Percentiles rank a stretch among this genome's conserved stretches.
These are phyloP conservation scores for Thozetella sp. DNA, from an alignment of 495 filamentous ascomycete genomes.

Conservation along the genomic window DNA sequence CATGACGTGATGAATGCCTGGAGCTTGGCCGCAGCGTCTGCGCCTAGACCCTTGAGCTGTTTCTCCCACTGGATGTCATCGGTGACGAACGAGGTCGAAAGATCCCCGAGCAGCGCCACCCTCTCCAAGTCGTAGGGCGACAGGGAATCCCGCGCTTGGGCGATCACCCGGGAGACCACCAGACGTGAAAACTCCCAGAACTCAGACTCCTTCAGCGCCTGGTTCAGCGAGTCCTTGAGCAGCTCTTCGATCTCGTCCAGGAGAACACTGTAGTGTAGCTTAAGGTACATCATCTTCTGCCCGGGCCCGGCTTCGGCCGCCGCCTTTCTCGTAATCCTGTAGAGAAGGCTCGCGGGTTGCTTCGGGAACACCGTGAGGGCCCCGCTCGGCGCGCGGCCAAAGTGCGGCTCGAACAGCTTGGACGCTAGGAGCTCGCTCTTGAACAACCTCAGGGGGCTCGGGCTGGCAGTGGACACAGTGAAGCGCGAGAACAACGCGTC, in stretches of 20 bases:
- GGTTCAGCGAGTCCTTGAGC: conserved; percentile 33
- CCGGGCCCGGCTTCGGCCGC: conserved; percentile 30
- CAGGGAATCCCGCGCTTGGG: conserved; percentile 51
- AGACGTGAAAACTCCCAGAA: conserved; percentile 47
- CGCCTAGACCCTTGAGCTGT: conserved; percentile 43
- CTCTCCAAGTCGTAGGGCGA: conserved; percentile 63
- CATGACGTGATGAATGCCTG: conserved; percentile 35
- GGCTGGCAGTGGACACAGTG: conserved; percentile 76
- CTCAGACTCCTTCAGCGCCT: conserved; percentile 37
- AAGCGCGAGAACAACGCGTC: conserved; percentile 83
- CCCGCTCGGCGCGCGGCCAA: conserved; percentile 52
- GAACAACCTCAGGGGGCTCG: conserved; percentile 73
- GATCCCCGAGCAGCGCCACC: conserved; percentile 51
- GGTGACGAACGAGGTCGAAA: conserved; percentile 38
- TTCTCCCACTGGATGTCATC: conserved; percentile 38
- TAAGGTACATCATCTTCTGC: conserved; percentile 63
- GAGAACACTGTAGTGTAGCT: conserved; percentile 76
- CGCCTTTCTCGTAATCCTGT: conserved; percentile 65
- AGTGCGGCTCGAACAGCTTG: conserved; percentile 65
- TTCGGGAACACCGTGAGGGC: conserved; percentile 73
- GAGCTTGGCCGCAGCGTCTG: conserved; percentile 22
- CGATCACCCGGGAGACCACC: conserved; percentile 49
- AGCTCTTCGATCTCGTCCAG: conserved; percentile 66
- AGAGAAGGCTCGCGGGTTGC: conserved; percentile 81
- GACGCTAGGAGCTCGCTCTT: conserved; percentile 72